Base-by-base conservation (phyloP, 257 asterid genomes). In the Nicotiana tabacum region DNA sequence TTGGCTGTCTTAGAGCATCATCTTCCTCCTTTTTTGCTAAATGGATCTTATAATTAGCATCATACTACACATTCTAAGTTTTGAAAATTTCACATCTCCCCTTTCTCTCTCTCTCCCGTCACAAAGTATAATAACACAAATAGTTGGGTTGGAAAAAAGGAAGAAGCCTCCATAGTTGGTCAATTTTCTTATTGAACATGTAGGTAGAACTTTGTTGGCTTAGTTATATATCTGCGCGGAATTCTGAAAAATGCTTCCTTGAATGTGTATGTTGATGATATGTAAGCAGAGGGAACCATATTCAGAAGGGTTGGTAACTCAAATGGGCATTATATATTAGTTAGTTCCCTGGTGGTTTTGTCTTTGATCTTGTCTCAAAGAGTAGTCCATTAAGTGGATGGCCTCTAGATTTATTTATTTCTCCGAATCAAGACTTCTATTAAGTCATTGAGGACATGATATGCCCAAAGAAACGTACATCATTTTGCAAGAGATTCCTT, bases 1-100 rank as follows among this genome's bases (percentile, higher is more conserved):
- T 77, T 94, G 89, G 93, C 93, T 2, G 93, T 93, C 37, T 82
- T 96, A 84, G 98, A 96, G 89, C 98, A 89, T 86, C 88, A 92
- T 87, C 92, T 96, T 82, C 97, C 98, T 76, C 86, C 93, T 43
- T 93, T 96, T 93, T 92, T 93, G 90, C 85, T 92, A 80, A 81
- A 86, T 65, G 84, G 83, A 64, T 57, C 85, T 74, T 86, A 84
- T 35, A 35, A 35, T 88, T 64, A 82, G 82, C 81, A 82, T 70
- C n/a, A 82, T 69, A 27, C 29, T 13, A 6, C 18, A 69, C 18
- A 69, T 12, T 53, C 3, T 56, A 35, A n/a, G 77, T 69, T 77
- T 77, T 70, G 64, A 67, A 79, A 81, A 30, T 72, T 62, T 82
- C 80, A n/a, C 21, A 12, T 81, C 77, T 24, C 35, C 43, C 21